Percentiles rank a stretch among this genome's conserved stretches.
Evolutionary conservation across 2,329 filamentous ascomycete species (phyloP).

Genomic region (Xylaria sp.): DNA sequence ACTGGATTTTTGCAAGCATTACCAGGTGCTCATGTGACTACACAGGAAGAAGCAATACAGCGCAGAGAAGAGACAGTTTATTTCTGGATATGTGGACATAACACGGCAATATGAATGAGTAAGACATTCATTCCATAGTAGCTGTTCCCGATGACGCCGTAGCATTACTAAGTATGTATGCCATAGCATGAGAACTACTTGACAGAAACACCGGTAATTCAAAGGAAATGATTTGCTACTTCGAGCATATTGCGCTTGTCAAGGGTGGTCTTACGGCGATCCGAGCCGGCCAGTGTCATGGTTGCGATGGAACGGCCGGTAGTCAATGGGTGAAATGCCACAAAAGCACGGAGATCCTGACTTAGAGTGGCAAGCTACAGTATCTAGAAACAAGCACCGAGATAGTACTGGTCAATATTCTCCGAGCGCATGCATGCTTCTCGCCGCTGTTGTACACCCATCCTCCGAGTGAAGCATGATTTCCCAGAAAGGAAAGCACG

Average conservation of each 20-base stretch:
- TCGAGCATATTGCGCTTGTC: constrained; percentile 10
- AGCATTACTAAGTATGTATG: constrained; percentile 12
- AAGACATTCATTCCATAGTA: constrained; percentile 10
- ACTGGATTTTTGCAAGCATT: constrained; percentile 17
- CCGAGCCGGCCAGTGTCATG: constrained; percentile 5
- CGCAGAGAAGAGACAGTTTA: constrained; percentile 7
- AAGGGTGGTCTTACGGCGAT: constrained; percentile 4
- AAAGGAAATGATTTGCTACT: constrained; percentile 15
- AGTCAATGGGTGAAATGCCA: constrained; percentile 13
- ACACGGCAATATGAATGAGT: constrained; percentile 5
- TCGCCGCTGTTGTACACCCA: constrained; percentile 22
- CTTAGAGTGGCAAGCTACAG: neutral
- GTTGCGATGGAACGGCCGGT: constrained; percentile 6
- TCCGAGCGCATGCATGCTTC: constrained; percentile 24
- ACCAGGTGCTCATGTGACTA: constrained; percentile 14
- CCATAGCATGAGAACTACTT: constrained; percentile 1
- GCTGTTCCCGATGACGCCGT: constrained; percentile 6
- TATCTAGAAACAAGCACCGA: neutral
- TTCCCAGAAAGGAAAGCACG: constrained; percentile 32
- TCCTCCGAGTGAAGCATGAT: constrained; percentile 19
- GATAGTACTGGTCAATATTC: constrained; percentile 26
- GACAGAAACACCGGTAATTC: neutral
- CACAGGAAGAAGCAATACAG: constrained; percentile 1
- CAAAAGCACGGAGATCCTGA: neutral
- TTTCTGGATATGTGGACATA: constrained; percentile 21